Conservation (phyloP, 75 land plant species). For the Pseudotsuga menziesii region DNA sequence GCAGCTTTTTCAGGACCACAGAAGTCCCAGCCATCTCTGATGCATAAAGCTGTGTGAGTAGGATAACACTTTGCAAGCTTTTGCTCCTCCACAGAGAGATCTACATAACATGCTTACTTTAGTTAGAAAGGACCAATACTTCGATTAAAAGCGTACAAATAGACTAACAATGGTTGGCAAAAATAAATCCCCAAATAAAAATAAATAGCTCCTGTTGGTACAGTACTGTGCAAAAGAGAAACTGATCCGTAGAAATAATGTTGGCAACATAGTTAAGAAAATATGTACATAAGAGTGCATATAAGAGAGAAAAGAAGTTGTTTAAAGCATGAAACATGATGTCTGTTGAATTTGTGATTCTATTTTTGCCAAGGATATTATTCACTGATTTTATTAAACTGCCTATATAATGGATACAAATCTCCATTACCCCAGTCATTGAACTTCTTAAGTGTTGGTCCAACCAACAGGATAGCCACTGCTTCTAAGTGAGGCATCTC, state of each 20-base stretch:
- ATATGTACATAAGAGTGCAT: not conserved
- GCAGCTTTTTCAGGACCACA: constrained; percentile 75
- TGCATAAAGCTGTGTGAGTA: constrained; percentile 75
- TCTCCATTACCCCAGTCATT: constrained; percentile 69
- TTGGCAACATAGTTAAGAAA: not conserved
- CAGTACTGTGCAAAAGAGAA: not conserved
- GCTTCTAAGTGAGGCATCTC: constrained; percentile 87
- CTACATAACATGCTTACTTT: constrained; percentile 25
- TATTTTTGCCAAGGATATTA: not conserved
- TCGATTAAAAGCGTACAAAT: not conserved
- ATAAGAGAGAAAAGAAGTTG: not conserved
- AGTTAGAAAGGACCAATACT: not conserved
- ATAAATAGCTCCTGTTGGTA: not conserved
- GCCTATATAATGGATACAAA: not conserved
- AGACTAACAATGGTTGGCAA: not conserved
- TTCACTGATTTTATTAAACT: not conserved
- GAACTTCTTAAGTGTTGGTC: constrained; percentile 88
- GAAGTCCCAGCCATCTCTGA: constrained; percentile 92
- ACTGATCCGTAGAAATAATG: not conserved
- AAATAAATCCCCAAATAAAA: not conserved
- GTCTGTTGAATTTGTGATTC: not conserved
- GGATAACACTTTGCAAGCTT: constrained; percentile 74
- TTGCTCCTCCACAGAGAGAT: constrained; percentile 68
- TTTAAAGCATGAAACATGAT: not conserved
- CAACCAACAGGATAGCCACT: constrained; percentile 82